Conservation (phyloP, 768 basidiomycete genomes). For the Suillus subaureus region DNA sequence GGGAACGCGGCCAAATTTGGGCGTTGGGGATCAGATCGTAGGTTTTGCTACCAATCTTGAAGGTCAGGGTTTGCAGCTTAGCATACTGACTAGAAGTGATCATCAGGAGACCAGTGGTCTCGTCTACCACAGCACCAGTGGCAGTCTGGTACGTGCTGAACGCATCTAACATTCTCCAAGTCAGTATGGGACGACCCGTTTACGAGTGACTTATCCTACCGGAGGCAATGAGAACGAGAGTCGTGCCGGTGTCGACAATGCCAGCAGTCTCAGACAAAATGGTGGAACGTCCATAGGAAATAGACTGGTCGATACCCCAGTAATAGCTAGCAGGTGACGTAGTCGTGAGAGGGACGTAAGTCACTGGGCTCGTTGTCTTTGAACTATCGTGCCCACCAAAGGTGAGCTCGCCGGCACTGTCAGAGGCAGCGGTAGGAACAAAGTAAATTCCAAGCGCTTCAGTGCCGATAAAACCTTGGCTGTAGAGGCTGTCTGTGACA, state of each 20-base stretch:
- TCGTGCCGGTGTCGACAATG: slow-evolving; percentile 37
- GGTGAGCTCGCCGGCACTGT: slow-evolving; percentile 26
- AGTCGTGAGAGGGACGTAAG: slow-evolving; percentile 27
- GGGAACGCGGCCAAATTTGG: slow-evolving; percentile 37
- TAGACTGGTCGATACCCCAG: slow-evolving; percentile 36
- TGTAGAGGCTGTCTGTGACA: slow-evolving; percentile 36
- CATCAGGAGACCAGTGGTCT: slow-evolving; percentile 30
- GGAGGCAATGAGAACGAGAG: slow-evolving; percentile 24
- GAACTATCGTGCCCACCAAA: slow-evolving; percentile 29
- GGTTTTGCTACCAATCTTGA: slow-evolving; percentile 23
- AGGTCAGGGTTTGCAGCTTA: slow-evolving; percentile 26
- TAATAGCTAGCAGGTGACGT: slow-evolving; percentile 24
- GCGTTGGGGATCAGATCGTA: slow-evolving; percentile 30
- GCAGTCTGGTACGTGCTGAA: slow-evolving; percentile 21
- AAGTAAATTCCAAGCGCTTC: slow-evolving; percentile 38
- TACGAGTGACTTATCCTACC: slow-evolving; percentile 12
- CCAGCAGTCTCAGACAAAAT: slow-evolving; percentile 30
- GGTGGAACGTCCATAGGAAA: slow-evolving; percentile 27
- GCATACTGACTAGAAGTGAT: slow-evolving; percentile 29
- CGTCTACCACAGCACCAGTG: slow-evolving; percentile 32
- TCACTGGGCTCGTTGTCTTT: slow-evolving; percentile 16
- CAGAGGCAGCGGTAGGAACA: slow-evolving; percentile 22
- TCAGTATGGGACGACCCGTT: slow-evolving; percentile 5
- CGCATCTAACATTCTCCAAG: slow-evolving; percentile 20
- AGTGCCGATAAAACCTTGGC: slow-evolving; percentile 29